Evolutionary conservation across 2,329 filamentous ascomycete species (phyloP), one percentile per base, ranked within the genome.

Genomic region (Colletotrichum musae): DNA sequence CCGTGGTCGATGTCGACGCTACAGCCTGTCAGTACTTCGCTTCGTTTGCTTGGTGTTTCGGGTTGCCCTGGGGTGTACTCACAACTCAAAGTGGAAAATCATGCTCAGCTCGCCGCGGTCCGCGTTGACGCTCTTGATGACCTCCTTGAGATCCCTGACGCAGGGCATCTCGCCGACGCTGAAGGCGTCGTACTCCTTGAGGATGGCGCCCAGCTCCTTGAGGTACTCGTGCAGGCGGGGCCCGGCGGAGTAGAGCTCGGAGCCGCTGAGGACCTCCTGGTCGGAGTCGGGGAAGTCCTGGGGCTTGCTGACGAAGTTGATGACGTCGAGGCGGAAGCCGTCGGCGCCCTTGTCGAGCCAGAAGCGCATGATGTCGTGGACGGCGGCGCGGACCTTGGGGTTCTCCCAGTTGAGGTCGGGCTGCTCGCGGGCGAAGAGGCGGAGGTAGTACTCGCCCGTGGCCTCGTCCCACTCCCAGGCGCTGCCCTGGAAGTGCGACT

Each of bases 341-440:
- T 90, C 87, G 0, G 88, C 87, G 2, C 91, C 92, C 47, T 88
- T 87, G 70, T 92, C 84, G 2, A 94, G 86, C 92, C 92, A 94
- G 80, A 94, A 94, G 24, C 86, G 85, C 84, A 93, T 91, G 24
- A 90, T 86, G 48, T 90, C 84, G 76, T 93, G 91, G 2, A 93
- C 89, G 2, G 90, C 91, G 64, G 86, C 80, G 41, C 91, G 86
- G 3, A 93, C 89, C 0, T 86, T 85, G 0, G 85, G 84, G 73
- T 92, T 91, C 75, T 94, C 91, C 92, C 92, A 94, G 80, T 94
- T 94, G 48, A 95, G 86, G 72, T 94, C 93, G 0, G 93, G 92
- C 76, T 94, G 92, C 72, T 92, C 88, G 5, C 85, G 86, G 50
- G 88, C 88, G 78, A 93, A 95, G 36, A 94, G 85, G 71, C 89